A percentile compares a stretch with the other conserved stretches of the same genome.
Evolutionary conservation across 495 filamentous ascomycete species (phyloP).

Genomic region (Parmelia sp.): DNA sequence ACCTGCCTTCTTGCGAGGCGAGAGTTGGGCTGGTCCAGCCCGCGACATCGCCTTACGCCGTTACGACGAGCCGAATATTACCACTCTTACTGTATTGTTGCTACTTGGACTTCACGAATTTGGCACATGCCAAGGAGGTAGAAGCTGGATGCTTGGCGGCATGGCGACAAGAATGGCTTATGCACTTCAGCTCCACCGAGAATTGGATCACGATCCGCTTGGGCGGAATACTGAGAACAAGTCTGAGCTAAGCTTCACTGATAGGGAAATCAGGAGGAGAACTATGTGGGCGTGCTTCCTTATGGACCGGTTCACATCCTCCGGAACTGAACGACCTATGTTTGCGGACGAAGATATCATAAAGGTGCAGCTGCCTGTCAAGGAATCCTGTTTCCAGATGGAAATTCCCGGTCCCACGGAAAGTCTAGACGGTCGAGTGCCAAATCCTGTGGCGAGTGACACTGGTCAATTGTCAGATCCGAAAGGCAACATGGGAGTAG

Average conservation of each 20-base stretch:
- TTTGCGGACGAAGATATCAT: conserved; percentile 84
- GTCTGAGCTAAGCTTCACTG: conserved; percentile 75
- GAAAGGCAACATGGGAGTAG: conserved; percentile 85
- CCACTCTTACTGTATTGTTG: conserved; percentile 80
- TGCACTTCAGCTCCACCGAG: conserved; percentile 86
- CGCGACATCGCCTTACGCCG: conserved; percentile 75
- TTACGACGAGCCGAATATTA: conserved; percentile 94
- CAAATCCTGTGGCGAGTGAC: conserved; percentile 57
- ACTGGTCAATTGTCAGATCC: conserved; percentile 59
- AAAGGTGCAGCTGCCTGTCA: conserved; percentile 84
- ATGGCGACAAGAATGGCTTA: conserved; percentile 97
- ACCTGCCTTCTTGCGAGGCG: conserved; percentile 83
- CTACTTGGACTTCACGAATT: conserved; percentile 92
- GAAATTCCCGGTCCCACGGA: conserved; percentile 88
- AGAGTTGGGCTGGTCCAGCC: conserved; percentile 80
- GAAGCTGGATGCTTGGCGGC: conserved; percentile 91
- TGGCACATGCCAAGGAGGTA: conserved; percentile 90
- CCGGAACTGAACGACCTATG: conserved; percentile 88
- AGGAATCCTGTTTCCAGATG: conserved; percentile 82
- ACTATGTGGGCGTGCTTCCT: conserved; percentile 98
- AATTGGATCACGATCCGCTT: conserved; percentile 80
- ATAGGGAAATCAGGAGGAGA: conserved; percentile 83
- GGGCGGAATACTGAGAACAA: conserved; percentile 53
- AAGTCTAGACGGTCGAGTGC: conserved; percentile 67
- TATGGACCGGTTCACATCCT: conserved; percentile 97